Conservation (phyloP, 2,329 filamentous ascomycete genomes). For the Diplocarpon rosae region DNA sequence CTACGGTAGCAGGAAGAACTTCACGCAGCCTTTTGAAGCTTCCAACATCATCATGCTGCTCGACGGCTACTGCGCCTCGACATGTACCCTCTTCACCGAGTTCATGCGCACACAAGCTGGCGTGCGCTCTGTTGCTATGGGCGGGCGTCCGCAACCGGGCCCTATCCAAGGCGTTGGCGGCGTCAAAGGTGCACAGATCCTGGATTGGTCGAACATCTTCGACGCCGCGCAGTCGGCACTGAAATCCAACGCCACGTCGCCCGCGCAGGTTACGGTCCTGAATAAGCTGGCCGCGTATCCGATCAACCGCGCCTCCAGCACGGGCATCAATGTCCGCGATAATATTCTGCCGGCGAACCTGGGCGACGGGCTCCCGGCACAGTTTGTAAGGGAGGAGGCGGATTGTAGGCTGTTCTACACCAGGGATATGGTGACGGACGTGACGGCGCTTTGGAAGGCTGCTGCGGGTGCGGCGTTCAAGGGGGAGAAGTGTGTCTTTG, state of each 20-base stretch:
- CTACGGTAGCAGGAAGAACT: slow-evolving; percentile 23
- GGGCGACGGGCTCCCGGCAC: slow-evolving; percentile 34
- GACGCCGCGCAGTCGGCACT: too few relatives aligned
- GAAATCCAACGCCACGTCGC: too few relatives aligned
- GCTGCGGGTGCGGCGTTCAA: slow-evolving; percentile 32
- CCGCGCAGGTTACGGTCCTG: slow-evolving; percentile 10
- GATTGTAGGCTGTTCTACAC: slow-evolving; percentile 52
- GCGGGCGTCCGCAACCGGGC: slow-evolving; percentile 42
- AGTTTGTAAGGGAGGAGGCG: slow-evolving; percentile 50
- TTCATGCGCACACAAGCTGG: slow-evolving; percentile 40
- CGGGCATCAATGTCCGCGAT: slow-evolving; percentile 33
- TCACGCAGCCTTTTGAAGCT: slow-evolving; percentile 29
- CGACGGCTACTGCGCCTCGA: slow-evolving; percentile 48
- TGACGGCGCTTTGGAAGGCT: slow-evolving; percentile 33
- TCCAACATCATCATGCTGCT: slow-evolving; percentile 31
- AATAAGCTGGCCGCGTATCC: slow-evolving; percentile 13
- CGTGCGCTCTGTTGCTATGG: slow-evolving; percentile 46
- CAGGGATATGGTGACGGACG: slow-evolving; percentile 32
- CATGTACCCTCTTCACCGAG: slow-evolving; percentile 47
- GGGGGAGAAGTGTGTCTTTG: slow-evolving; percentile 28
- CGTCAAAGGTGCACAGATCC: slow-evolving; percentile 42
- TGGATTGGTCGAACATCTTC: slow-evolving; percentile 10
- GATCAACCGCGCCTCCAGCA: slow-evolving; percentile 21
- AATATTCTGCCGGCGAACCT: slow-evolving; percentile 24
- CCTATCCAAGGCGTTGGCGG: slow-evolving; percentile 56